These are phyloP conservation scores for Vanrija pseudolonga DNA, from an alignment of 1,284 basidiomycete species.

Conservation along the genomic window DNA sequence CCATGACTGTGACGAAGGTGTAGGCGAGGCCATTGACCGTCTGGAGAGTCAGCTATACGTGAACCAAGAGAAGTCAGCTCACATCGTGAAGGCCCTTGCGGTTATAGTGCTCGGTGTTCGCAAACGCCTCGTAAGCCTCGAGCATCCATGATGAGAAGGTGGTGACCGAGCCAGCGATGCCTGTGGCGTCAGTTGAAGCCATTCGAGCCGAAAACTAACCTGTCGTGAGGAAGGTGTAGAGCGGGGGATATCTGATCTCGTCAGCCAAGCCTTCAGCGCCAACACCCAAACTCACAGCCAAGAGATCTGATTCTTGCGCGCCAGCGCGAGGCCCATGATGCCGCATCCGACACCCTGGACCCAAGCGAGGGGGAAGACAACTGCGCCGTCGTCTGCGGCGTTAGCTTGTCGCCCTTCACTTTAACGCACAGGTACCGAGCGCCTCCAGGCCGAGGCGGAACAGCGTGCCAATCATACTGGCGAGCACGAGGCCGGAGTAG, in stretches of 20 bases:
- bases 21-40: slow-evolving; percentile 80
- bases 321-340: slow-evolving; percentile 77
- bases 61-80: slow-evolving; percentile 38
- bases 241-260: slow-evolving; percentile 67
- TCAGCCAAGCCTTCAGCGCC: not conserved
- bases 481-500: slow-evolving; percentile 65
- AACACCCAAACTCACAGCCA: slow-evolving; percentile 61
- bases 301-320: slow-evolving; percentile 65
- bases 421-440: slow-evolving; percentile 52
- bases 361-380: slow-evolving; percentile 81
- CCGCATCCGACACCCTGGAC: slow-evolving; percentile 85
- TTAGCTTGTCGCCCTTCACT: not conserved
- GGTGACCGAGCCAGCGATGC: slow-evolving; percentile 92
- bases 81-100: slow-evolving; percentile 75
- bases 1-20: slow-evolving; percentile 64
- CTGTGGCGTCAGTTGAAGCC: slow-evolving; percentile 48
- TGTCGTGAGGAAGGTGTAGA: slow-evolving; percentile 85
- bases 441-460: slow-evolving; percentile 70
- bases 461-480: slow-evolving; percentile 72
- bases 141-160: slow-evolving; percentile 96
- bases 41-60: slow-evolving; percentile 50
- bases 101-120: slow-evolving; percentile 60
- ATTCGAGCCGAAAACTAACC: slow-evolving; percentile 52
- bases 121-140: slow-evolving; percentile 80
- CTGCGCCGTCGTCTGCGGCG: slow-evolving; percentile 54